These are phyloP conservation scores for Hyaloperonospora arabidopsidis DNA, from an alignment of 352 stramenopile species.

Conservation along the genomic window DNA sequence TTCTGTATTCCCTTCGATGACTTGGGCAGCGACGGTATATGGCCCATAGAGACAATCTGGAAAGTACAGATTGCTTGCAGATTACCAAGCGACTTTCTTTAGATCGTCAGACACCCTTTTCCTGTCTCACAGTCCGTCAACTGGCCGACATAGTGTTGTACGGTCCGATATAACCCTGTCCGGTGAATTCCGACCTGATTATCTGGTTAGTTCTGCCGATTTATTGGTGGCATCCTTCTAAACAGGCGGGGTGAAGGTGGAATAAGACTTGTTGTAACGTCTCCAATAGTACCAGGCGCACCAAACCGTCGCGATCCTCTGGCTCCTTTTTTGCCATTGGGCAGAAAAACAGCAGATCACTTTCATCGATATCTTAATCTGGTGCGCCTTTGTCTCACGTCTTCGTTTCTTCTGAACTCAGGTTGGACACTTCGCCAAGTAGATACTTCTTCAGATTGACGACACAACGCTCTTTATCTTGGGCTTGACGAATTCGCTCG, in stretches of 20 bases:
- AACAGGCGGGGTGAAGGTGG: neutral
- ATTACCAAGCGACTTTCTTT: neutral
- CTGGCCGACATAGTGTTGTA: neutral
- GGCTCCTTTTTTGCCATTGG: no score
- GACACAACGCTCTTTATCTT: no score
- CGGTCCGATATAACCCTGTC: neutral
- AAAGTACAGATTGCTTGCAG: neutral
- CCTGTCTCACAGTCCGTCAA: slow-evolving; percentile 5
- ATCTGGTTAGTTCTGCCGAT: neutral
- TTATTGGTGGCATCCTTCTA: slow-evolving; percentile 2
- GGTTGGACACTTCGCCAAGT: no score
- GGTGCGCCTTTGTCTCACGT: neutral
- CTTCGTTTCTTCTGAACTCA: neutral
- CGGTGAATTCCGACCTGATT: slow-evolving; percentile 1
- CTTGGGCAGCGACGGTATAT: slow-evolving; percentile 10
- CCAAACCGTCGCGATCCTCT: neutral
- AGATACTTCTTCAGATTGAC: no score
- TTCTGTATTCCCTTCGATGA: slow-evolving; percentile 11
- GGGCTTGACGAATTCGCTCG: no score
- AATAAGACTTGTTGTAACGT: neutral
- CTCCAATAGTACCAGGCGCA: neutral
- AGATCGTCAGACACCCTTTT: neutral
- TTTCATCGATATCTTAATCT: neutral
- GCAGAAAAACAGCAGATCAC: neutral
- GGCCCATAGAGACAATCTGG: slow-evolving; percentile 9